Percentiles rank a stretch among this genome's conserved stretches.
phyloP scores from a whole-genome alignment of 352 stramenopile species.

The Globisporangium nodosum region DNA sequence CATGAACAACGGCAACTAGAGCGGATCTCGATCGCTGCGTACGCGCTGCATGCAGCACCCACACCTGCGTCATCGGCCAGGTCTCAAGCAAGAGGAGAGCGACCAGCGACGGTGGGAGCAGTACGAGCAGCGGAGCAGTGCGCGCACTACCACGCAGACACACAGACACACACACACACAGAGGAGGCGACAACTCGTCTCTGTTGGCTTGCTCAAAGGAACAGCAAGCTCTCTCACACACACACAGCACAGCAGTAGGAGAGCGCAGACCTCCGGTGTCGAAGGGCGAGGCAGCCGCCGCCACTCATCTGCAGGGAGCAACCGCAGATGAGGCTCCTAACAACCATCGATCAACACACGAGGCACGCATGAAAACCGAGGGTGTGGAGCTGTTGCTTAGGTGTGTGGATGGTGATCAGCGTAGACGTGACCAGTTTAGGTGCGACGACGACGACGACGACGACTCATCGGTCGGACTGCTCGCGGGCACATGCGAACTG shows the following conservation, averaged over 20 bases:
- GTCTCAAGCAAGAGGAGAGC: conserved; percentile 5
- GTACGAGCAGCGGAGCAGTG: too few species aligned
- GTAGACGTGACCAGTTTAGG: too few species aligned
- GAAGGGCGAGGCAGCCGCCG: neutral
- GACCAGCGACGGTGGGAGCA: conserved; percentile 6
- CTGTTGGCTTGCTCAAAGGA: neutral
- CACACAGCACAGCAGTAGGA: conserved; percentile 1
- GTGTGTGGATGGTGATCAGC: neutral
- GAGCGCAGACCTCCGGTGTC: neutral
- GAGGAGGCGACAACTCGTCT: conserved; percentile 10
- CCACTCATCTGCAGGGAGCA: neutral
- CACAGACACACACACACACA: conserved; percentile 21
- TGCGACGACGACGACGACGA: too few species aligned
- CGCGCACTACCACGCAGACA: conserved; percentile 6
- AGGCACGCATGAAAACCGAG: neutral
- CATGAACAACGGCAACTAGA: conserved; percentile 40
- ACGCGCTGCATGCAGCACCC: neutral
- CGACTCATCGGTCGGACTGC: too few species aligned
- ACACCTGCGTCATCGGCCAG: conserved; percentile 12
- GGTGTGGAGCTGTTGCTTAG: neutral
- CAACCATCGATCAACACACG: neutral
- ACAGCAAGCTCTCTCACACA: neutral
- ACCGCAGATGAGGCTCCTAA: neutral
- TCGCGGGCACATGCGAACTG: too few species aligned
- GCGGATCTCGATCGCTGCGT: neutral